Evolutionary conservation across 495 filamentous ascomycete species (phyloP).

Genomic region (Tuber calosporum): DNA sequence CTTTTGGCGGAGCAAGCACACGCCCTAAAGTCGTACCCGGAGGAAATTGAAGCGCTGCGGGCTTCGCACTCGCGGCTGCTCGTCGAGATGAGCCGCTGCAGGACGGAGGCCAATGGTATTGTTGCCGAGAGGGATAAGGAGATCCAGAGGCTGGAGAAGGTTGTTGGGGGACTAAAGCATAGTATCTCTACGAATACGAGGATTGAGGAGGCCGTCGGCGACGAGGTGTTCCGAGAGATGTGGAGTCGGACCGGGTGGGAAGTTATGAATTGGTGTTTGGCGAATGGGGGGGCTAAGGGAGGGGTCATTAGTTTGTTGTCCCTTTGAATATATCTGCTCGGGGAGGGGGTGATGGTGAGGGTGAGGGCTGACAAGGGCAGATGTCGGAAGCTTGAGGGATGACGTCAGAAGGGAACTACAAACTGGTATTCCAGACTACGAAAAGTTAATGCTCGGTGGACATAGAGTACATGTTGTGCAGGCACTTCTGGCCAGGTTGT

Average conservation of each 20-base stretch:
- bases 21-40: neutral
- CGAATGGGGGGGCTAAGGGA: constrained; percentile 30
- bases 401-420: constrained; percentile 10
- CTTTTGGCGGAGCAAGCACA: constrained; percentile 22
- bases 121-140: constrained; percentile 23
- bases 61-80: constrained; percentile 13
- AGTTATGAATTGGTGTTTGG: constrained; percentile 34
- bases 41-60: constrained; percentile 18
- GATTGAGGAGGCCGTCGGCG: constrained; percentile 32
- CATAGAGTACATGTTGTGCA: constrained; percentile 32
- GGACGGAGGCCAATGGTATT: constrained; percentile 21
- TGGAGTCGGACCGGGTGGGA: constrained; percentile 37
- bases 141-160: constrained; percentile 23
- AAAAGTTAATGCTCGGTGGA: constrained; percentile 17
- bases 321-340: neutral
- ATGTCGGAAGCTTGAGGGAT: constrained; percentile 16
- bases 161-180: constrained; percentile 25
- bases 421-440: constrained; percentile 20
- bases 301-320: constrained; percentile 7
- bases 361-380: constrained; percentile 6
- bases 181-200: constrained; percentile 30
- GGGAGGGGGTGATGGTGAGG: neutral
- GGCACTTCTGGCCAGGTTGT: constrained; percentile 15
- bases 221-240: constrained; percentile 30
- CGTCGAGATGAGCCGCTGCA: constrained; percentile 18